A percentile compares a stretch with the other conserved stretches of the same genome.
Evolutionary conservation across 441 rosid species (phyloP).

Genomic region (Monsonia emarginata): DNA sequence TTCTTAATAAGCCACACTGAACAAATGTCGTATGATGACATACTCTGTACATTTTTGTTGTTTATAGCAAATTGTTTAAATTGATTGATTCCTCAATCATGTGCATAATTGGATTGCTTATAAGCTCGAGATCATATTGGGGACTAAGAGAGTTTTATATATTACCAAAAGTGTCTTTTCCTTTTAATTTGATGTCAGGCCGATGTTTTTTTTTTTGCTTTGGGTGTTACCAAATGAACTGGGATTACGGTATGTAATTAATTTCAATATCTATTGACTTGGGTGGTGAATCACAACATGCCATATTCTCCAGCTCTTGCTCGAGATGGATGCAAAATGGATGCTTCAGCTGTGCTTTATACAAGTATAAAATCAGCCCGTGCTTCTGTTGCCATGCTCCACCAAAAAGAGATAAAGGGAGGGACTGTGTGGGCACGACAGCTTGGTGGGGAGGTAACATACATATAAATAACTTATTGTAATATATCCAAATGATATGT

Average conservation of each 20-base stretch:
- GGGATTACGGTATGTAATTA: background rate
- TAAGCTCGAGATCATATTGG: too few species aligned
- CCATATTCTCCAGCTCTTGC: conserved; percentile 50
- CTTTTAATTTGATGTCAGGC: background rate
- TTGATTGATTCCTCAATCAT: too few species aligned
- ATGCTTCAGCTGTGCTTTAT: conserved; percentile 80
- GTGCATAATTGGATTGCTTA: background rate
- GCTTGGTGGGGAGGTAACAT: conserved; percentile 88
- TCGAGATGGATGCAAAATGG: conserved; percentile 82
- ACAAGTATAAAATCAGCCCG: conserved; percentile 73
- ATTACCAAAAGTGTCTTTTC: background rate
- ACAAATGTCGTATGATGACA: background rate
- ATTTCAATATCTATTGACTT: background rate
- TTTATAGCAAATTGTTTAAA: background rate
- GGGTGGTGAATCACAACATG: conserved; percentile 4
- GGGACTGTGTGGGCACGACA: conserved; percentile 82
- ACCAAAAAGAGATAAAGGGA: conserved; percentile 63
- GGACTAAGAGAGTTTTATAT: background rate
- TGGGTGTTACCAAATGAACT: conserved; percentile 2
- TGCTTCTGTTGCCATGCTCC: conserved; percentile 46
- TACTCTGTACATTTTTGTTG: background rate
- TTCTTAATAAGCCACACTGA: background rate
- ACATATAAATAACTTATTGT: conserved; percentile 3
- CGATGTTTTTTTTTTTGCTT: background rate
- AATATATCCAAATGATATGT: background rate